Base-by-base conservation (phyloP, 306 rosid species). In the Parietaria judaica region DNA sequence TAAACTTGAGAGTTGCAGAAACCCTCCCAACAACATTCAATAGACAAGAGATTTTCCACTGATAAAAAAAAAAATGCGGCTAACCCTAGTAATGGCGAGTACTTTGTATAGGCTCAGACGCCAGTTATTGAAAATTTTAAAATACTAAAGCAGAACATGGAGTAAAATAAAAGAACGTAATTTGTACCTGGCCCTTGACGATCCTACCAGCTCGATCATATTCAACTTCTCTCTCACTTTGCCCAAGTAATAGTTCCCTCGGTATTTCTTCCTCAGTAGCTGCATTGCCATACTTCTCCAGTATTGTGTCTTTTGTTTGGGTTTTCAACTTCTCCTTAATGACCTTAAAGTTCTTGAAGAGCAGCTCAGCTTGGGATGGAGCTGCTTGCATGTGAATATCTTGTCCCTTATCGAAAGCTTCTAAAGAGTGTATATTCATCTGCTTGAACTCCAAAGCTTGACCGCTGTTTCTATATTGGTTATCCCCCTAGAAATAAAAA, bases 321-420 rank as follows among this genome's bases (percentile, higher is more conserved):
- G 70, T 71, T 70, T 79, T 78, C 72, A 81, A 51, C 12, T 74
- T 76, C 70, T 79, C 90, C 72, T 76, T 84, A 61, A 74, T 72
- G 54, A 72, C 77, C 70, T 66, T 73, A 61, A 75, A 76, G 56
- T 69, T 84, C 75, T 84, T 81, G 51, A 66, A 74, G 5, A 86
- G 85, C 69, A 83, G 72, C 64, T 59, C 64, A n/a, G 64, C 64
- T 59, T 59, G 64, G 14, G 64, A 59, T n/a, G 64, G 64, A 59
- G 90, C 87, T 15, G 87, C 90, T 76, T 81, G 90, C 84, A 74
- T 68, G 66, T 80, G 84, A 31, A 84, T 79, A 74, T 84, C 86
- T 64, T 84, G 84, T 38, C 88, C 86, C 56, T 82, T 85, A 39
- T 85, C 88, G 79, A 75, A 82, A 41, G 88, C 84, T 56, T 82